Evolutionary conservation across 2,329 filamentous ascomycete genomes (phyloP), one percentile per base, ranked within the genome.

Genomic region (Bipolaris oryzae): DNA sequence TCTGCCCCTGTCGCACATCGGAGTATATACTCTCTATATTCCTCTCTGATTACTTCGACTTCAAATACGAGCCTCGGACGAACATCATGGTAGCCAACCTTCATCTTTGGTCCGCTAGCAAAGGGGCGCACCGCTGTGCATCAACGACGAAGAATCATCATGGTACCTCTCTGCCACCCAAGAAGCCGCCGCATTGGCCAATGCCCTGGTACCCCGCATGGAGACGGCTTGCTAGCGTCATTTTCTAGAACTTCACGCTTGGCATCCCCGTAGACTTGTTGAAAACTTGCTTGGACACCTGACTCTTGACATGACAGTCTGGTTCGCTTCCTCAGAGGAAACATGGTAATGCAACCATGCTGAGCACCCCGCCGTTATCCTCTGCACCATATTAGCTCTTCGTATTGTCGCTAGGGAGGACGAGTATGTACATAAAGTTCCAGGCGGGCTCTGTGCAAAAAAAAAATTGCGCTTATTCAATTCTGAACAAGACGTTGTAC

Each of bases 151-250:
- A 25, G 34, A 38, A 18, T n/a, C 16, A 37, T n/a, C 33, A 7
- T 37, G 31, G 45, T 48, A 35, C 33, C 33, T 35, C 33, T 35
- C 34, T 23, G 33, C 45, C 7, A 34, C 15, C 20, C 45, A n/a
- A 28, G 13, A 9, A 48, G 2, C 18, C 20, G 45, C 18, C 20
- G 45, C 18, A 37, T 28, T 48, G 34, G 45, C 33, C 34, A 33
- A 35, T n/a, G 18, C 20, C 45, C 45, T 23, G 38, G 34, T 38
- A 48, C 45, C 45, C 45, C 45, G 45, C 45, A 28, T 48, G 45
- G 34, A 48, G 45, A 21, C 33, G 45, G 33, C 45, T 48, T 34
- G 33, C 45, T 48, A 48, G 33, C 33, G 45, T 15, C 13, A 28
- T 16, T 48, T 25, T 48, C 45, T 25, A 37, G 45, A 48, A 38